These are phyloP conservation scores for Nectriaceae sp. DNA, from an alignment of 2,329 filamentous ascomycete genomes.

Conservation along the genomic window DNA sequence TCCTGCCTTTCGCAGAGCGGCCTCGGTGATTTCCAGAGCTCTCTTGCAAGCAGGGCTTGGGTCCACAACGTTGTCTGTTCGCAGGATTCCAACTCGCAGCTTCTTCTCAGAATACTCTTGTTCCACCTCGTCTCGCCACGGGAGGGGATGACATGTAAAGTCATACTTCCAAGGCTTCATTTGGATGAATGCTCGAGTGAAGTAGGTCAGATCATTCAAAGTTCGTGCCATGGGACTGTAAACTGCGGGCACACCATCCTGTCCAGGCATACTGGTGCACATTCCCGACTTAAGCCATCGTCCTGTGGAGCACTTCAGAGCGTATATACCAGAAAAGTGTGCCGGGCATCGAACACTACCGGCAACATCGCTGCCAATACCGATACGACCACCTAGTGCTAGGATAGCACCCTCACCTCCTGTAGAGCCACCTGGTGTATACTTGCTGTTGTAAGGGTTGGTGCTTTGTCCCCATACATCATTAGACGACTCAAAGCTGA, in stretches of 20 bases:
- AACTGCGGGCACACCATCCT: conserved; percentile 86
- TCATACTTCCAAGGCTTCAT: conserved; percentile 92
- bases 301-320: conserved; percentile 82
- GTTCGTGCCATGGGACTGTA: conserved; percentile 93
- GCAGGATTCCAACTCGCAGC: conserved; percentile 74
- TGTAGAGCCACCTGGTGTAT: conserved; percentile 87
- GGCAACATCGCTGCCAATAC: conserved; percentile 88
- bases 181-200: conserved; percentile 73
- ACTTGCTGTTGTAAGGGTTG: conserved; percentile 82
- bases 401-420: conserved; percentile 82
- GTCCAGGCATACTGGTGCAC: conserved; percentile 86
- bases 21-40: conserved; percentile 70
- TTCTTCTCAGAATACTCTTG: conserved; percentile 59
- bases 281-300: conserved; percentile 87
- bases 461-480: conserved; percentile 78
- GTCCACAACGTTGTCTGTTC: conserved; percentile 80
- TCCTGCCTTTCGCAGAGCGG: conserved; percentile 68
- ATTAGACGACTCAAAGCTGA: conserved; percentile 81
- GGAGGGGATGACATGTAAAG: conserved; percentile 80
- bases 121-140: conserved; percentile 68
- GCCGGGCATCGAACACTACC: conserved; percentile 86
- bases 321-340: conserved; percentile 88
- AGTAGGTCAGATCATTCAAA: conserved; percentile 79
- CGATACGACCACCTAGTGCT: conserved; percentile 81
- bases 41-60: conserved; percentile 82